phyloP scores from a whole-genome alignment of 768 basidiomycete genomes.

The Solioccasus polychromus region DNA sequence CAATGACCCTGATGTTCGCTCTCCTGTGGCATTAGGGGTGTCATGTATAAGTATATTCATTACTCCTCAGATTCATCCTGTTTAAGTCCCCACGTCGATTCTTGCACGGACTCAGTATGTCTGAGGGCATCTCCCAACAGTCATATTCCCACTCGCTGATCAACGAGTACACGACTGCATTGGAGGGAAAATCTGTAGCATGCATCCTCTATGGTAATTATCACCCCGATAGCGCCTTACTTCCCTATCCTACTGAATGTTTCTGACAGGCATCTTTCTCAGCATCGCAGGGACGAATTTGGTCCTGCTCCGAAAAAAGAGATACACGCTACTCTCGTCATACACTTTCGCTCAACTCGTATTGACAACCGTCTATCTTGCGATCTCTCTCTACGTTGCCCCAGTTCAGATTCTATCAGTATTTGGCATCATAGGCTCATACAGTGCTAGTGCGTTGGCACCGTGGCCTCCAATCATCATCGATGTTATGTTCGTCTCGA shows the following conservation, averaged over 20 bases:
- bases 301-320: background rate
- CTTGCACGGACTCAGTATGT: slow-evolving; percentile 20
- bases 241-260: background rate
- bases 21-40: too few species aligned
- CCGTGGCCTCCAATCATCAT: background rate
- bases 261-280: background rate
- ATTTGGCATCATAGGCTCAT: background rate
- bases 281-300: background rate
- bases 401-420: background rate
- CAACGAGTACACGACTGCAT: slow-evolving; percentile 19
- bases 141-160: slow-evolving; percentile 12
- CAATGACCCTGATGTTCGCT: too few species aligned
- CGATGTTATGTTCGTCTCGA: background rate
- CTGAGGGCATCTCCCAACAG: slow-evolving; percentile 6
- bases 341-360: background rate
- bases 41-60: too few species aligned
- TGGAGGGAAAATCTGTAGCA: slow-evolving; percentile 20
- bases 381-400: background rate
- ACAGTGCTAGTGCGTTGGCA: background rate
- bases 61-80: too few species aligned
- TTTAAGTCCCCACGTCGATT: too few species aligned
- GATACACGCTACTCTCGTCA: background rate
- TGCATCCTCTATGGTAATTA: slow-evolving; percentile 18
- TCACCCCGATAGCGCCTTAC: too few species aligned
- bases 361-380: background rate